Evolutionary conservation across 305 asterid genomes (phyloP).

Genomic region (Ruellia speciosa): DNA sequence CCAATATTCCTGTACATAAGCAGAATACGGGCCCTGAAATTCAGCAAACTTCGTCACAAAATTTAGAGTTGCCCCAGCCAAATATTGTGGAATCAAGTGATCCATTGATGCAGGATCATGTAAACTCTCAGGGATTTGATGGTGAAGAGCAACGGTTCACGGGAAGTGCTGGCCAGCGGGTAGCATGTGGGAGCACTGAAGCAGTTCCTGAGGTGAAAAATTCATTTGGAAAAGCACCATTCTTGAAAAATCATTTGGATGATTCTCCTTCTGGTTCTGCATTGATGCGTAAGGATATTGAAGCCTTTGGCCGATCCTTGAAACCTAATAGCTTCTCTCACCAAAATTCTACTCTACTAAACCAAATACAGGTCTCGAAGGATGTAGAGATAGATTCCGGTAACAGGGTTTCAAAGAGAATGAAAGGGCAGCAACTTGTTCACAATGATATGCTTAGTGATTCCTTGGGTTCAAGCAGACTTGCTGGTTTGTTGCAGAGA

Average conservation of each 20-base stretch:
- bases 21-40: constrained; percentile 29
- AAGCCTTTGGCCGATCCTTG: constrained; percentile 67
- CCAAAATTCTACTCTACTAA: constrained; percentile 34
- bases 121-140: constrained; percentile 29
- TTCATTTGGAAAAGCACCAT: constrained; percentile 33
- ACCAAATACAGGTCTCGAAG: constrained; percentile 35
- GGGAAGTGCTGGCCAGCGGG: constrained; percentile 32
- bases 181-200: constrained; percentile 25
- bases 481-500: constrained; percentile 34
- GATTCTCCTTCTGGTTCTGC: constrained; percentile 47
- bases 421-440: constrained; percentile 38
- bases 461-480: constrained; percentile 25
- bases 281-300: constrained; percentile 45
- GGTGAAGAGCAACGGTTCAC: constrained; percentile 34
- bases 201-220: constrained; percentile 28
- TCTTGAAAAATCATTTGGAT: constrained; percentile 24
- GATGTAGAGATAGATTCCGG: constrained; percentile 41
- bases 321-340: constrained; percentile 45
- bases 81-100: constrained; percentile 49
- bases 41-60: constrained; percentile 33
- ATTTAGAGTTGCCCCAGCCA: constrained; percentile 32
- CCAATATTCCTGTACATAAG: constrained; percentile 38
- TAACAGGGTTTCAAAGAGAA: constrained; percentile 42
- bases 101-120: constrained; percentile 29
- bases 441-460: constrained; percentile 28